Percentiles rank a stretch among this genome's conserved stretches.
Conservation (phyloP, 176 grass and related monocot species). For the Echinochloa phyllopogon region DNA sequence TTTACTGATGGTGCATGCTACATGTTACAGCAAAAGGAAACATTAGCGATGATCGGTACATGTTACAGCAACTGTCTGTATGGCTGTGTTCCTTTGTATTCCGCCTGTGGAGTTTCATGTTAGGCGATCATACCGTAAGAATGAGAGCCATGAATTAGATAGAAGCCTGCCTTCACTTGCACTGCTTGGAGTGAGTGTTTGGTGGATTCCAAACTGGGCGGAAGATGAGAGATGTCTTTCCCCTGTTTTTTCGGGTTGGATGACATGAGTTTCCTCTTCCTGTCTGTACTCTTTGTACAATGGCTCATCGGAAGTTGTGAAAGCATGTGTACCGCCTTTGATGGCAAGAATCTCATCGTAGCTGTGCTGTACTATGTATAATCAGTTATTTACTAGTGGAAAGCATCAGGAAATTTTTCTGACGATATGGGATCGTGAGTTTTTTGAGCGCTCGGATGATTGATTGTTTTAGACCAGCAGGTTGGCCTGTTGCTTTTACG, state of each 20-base stretch:
- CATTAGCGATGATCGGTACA: slow-evolving; percentile 17
- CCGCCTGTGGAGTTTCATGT: neutral
- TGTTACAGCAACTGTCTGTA: slow-evolving; percentile 39
- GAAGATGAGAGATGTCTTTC: neutral
- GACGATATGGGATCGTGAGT: neutral
- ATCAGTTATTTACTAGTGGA: slow-evolving; percentile 45
- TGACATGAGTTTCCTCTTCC: neutral
- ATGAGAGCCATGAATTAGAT: neutral
- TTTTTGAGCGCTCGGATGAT: neutral
- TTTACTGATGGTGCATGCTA: slow-evolving; percentile 35
- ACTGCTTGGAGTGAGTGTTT: neutral
- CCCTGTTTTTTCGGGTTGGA: slow-evolving; percentile 15
- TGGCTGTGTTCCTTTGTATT: slow-evolving; percentile 42
- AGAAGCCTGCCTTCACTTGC: slow-evolving; percentile 20
- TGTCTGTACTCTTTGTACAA: slow-evolving; percentile 23
- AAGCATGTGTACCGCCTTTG: slow-evolving; percentile 35
- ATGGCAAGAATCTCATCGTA: slow-evolving; percentile 29
- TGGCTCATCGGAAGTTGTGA: slow-evolving; percentile 33
- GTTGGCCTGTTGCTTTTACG: neutral
- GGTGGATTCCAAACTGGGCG: slow-evolving; percentile 23
- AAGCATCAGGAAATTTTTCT: slow-evolving; percentile 44
- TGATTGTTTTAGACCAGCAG: neutral
- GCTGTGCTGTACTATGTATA: slow-evolving; percentile 45
- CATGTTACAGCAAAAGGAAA: slow-evolving; percentile 25
- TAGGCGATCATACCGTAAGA: neutral